A percentile compares a stretch with the other conserved stretches of the same genome.
Conservation (phyloP, 768 basidiomycete species). For the Arthromyces matolae region DNA sequence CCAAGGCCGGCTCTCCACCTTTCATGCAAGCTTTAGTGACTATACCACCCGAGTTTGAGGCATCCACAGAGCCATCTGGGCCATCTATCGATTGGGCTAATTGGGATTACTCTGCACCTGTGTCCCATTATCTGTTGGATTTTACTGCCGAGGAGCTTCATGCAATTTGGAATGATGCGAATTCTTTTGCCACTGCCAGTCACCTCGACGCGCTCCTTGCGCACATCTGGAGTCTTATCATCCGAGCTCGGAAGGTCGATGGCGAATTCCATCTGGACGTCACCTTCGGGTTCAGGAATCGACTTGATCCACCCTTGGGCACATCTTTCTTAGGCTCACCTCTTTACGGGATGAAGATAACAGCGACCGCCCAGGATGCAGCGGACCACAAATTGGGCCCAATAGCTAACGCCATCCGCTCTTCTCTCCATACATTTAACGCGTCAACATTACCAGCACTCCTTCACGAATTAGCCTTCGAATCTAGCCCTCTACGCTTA, state of each 20-base stretch:
- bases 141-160: conserved; percentile 25
- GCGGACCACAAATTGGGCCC: conserved; percentile 10
- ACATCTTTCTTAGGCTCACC: conserved; percentile 31
- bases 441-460: conserved; percentile 24
- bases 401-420: conserved; percentile 27
- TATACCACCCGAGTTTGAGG: conserved; percentile 16
- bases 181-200: conserved; percentile 20
- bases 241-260: conserved; percentile 24
- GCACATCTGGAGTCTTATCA: conserved; percentile 32
- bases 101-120: conserved; percentile 25
- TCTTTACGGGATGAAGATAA: conserved; percentile 24
- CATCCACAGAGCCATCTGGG: conserved; percentile 13
- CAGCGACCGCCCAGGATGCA: conserved; percentile 11
- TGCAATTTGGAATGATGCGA: conserved; percentile 29
- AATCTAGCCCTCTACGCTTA: conserved; percentile 25
- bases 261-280: conserved; percentile 18
- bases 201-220: conserved; percentile 34
- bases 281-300: conserved; percentile 23
- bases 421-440: conserved; percentile 22
- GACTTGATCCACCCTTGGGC: conserved; percentile 21
- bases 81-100: conserved; percentile 25
- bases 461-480: conserved; percentile 31
- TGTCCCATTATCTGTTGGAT: conserved; percentile 21
- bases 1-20: conserved; percentile 17
- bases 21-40: conserved; percentile 14